phyloP scores from a whole-genome alignment of 352 stramenopile genomes.

The Pseudoperonospora humuli region DNA sequence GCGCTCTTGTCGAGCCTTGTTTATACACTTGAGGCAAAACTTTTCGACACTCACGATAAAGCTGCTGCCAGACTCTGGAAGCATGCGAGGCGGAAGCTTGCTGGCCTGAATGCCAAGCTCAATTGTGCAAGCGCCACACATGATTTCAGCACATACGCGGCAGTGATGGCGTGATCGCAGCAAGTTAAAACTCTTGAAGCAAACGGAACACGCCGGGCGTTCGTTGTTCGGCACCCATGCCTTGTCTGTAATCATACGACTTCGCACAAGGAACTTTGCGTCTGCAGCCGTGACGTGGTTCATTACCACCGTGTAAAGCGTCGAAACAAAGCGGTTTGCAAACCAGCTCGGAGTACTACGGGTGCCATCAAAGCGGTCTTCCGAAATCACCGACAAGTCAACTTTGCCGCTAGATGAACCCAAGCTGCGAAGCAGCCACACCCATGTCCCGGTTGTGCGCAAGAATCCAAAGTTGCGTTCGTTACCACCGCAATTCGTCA shows the following conservation, averaged over 20 bases:
- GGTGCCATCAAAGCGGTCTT: slow-evolving; percentile 31
- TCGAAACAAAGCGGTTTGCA: slow-evolving; percentile 51
- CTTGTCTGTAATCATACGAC: slow-evolving; percentile 51
- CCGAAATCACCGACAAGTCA: slow-evolving; percentile 35
- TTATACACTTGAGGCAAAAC: slow-evolving; percentile 77
- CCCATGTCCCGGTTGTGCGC: slow-evolving; percentile 40
- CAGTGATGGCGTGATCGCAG: slow-evolving; percentile 74
- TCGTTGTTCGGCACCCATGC: slow-evolving; percentile 65
- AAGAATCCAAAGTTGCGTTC: slow-evolving; percentile 63
- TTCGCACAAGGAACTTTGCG: slow-evolving; percentile 56
- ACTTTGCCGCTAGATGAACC: slow-evolving; percentile 46
- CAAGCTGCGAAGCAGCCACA: slow-evolving; percentile 51
- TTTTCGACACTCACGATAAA: slow-evolving; percentile 67
- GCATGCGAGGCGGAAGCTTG: slow-evolving; percentile 43
- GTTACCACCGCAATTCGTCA: slow-evolving; percentile 33
- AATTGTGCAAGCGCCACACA: slow-evolving; percentile 62
- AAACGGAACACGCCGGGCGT: slow-evolving; percentile 58
- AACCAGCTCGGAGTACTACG: slow-evolving; percentile 64
- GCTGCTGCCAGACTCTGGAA: slow-evolving; percentile 42
- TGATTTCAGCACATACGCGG: slow-evolving; percentile 75
- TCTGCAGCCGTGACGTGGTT: slow-evolving; percentile 44
- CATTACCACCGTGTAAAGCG: slow-evolving; percentile 27
- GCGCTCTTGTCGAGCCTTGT: slow-evolving; percentile 52
- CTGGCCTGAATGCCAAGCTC: slow-evolving; percentile 51
- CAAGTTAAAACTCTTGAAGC: slow-evolving; percentile 71